Percentiles rank a stretch among this genome's conserved stretches.
Conservation (phyloP, 108 stramenopile genomes). For the Cyclotella choctawhatcheeana region DNA sequence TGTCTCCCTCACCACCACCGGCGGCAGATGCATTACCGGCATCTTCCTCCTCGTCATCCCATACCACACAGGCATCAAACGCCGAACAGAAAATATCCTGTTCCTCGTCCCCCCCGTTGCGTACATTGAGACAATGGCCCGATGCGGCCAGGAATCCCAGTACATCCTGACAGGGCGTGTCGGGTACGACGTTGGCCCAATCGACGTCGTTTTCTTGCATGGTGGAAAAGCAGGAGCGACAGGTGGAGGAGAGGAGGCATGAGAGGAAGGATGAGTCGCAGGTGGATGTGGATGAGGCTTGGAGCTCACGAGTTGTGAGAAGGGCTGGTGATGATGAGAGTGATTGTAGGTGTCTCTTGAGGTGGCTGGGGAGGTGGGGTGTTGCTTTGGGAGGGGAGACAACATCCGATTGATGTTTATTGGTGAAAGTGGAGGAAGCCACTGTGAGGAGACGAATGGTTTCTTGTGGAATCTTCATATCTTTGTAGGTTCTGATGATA, state of each 20-base stretch:
- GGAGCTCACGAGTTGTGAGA: too few relatives aligned
- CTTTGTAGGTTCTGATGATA: too few relatives aligned
- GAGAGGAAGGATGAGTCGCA: conserved; percentile 76
- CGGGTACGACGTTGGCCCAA: conserved; percentile 79
- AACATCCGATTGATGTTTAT: neutral
- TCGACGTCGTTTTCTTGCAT: conserved; percentile 69
- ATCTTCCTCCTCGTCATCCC: conserved; percentile 46
- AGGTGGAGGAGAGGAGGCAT: conserved; percentile 65
- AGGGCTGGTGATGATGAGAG: neutral
- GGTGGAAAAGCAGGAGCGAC: conserved; percentile 72
- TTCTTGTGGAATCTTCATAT: conserved; percentile 42
- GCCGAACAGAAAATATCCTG: conserved; percentile 70
- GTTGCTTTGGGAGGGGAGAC: neutral
- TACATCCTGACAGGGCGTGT: conserved; percentile 75
- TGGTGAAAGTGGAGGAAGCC: conserved; percentile 11
- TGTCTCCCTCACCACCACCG: conserved; percentile 22
- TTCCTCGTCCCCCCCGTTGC: conserved; percentile 34
- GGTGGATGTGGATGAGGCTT: conserved; percentile 3
- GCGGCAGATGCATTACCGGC: neutral
- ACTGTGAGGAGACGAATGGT: conserved; percentile 24
- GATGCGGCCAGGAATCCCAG: conserved; percentile 39
- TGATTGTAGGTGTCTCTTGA: neutral
- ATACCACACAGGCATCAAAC: conserved; percentile 79
- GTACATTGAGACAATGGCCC: conserved; percentile 58
- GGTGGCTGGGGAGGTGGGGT: neutral